Conservation (phyloP, 768 basidiomycete species). For the Dacryopinax primogenitus region DNA sequence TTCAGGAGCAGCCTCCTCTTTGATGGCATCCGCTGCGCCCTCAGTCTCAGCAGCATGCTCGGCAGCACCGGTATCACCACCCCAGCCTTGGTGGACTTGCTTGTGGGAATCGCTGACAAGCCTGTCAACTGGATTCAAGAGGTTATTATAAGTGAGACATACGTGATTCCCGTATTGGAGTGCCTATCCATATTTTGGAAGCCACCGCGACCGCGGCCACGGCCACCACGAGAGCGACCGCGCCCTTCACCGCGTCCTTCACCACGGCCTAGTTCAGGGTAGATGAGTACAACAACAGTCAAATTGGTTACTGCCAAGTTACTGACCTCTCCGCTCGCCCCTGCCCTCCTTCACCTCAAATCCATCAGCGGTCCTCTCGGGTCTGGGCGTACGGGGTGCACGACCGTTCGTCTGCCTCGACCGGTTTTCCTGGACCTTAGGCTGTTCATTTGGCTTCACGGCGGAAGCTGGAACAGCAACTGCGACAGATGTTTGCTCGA, state of each 20-base stretch:
- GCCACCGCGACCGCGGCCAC: conserved; percentile 46
- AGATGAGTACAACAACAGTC: neutral
- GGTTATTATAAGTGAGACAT: conserved; percentile 14
- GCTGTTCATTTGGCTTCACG: neutral
- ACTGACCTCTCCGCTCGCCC: neutral
- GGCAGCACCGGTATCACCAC: conserved; percentile 72
- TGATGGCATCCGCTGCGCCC: conserved; percentile 56
- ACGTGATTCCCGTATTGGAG: conserved; percentile 62
- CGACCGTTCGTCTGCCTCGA: neutral
- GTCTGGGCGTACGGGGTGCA: neutral
- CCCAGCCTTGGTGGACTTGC: conserved; percentile 90
- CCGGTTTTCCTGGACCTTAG: neutral
- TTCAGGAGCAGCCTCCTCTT: conserved; percentile 30
- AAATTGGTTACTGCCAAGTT: neutral
- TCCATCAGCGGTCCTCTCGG: neutral
- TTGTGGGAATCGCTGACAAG: conserved; percentile 75
- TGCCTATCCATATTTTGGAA: conserved; percentile 79
- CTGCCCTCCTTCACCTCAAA: neutral
- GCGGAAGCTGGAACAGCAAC: neutral
- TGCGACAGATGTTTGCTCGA: neutral
- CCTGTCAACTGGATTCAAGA: conserved; percentile 10
- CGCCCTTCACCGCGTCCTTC: conserved; percentile 32
- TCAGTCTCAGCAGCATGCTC: conserved; percentile 73
- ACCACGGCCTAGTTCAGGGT: neutral
- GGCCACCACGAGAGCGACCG: conserved; percentile 33